These are phyloP conservation scores for Agrostemma githago DNA, from an alignment of 148 eudicot species.

Conservation along the genomic window DNA sequence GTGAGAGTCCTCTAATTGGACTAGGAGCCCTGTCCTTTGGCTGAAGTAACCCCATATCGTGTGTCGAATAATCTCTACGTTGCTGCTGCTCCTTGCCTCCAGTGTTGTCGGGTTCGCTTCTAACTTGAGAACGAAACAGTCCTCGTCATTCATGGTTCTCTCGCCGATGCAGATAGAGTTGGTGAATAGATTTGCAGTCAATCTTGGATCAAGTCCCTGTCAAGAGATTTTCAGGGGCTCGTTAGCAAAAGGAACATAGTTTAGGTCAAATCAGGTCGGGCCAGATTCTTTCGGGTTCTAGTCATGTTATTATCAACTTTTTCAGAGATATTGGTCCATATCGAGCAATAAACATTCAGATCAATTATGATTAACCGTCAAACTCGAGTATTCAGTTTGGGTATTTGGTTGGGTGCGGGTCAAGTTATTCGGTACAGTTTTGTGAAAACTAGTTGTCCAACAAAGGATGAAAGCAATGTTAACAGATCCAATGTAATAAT, in stretches of 20 bases:
- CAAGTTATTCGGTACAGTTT: no score
- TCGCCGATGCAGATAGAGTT: conserved; percentile 77
- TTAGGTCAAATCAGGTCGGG: neutral
- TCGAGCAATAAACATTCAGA: no score
- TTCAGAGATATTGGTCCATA: no score
- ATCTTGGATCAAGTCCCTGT: conserved; percentile 90
- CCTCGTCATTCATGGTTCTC: conserved; percentile 58
- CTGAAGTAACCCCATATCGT: conserved; percentile 91
- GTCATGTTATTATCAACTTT: no score
- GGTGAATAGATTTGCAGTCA: conserved; percentile 72
- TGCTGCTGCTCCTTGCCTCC: conserved; percentile 70
- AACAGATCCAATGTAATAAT: neutral
- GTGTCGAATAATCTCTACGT: conserved; percentile 71
- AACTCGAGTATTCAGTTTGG: no score
- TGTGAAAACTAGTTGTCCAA: no score
- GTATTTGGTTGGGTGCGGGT: no score
- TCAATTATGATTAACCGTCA: no score
- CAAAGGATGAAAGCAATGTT: neutral
- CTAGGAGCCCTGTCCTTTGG: conserved; percentile 78
- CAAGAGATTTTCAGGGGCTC: neutral
- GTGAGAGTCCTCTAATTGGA: conserved; percentile 79
- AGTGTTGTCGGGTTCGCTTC: conserved; percentile 62
- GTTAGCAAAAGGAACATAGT: neutral
- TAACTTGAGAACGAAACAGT: conserved; percentile 74
- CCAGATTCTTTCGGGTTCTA: no score